Evolutionary conservation across 129 eudicot genomes (phyloP).

Genomic region (Rutidosis leptorrhynchoides): DNA sequence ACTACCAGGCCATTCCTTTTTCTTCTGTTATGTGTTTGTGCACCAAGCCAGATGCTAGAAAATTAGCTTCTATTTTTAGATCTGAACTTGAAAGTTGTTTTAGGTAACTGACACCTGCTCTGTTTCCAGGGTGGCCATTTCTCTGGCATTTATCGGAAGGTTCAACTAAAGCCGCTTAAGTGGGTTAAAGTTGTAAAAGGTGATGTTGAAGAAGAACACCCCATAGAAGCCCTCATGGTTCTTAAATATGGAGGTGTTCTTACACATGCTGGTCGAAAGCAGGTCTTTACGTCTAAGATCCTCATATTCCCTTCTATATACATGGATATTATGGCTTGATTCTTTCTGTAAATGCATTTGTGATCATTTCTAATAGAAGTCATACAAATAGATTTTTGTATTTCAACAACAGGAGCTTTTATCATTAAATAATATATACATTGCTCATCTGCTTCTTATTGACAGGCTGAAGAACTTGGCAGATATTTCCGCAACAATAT

Average conservation of each 20-base stretch:
- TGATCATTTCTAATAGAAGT: slow-evolving; percentile 7
- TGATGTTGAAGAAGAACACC: slow-evolving; percentile 91
- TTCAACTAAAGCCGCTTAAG: slow-evolving; percentile 90
- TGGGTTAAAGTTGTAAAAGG: slow-evolving; percentile 87
- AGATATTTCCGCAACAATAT: slow-evolving; percentile 92
- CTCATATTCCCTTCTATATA: background rate
- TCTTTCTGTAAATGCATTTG: background rate
- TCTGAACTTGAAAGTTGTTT: slow-evolving; percentile 2
- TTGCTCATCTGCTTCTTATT: slow-evolving; percentile 20
- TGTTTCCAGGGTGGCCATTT: slow-evolving; percentile 94
- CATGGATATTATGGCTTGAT: slow-evolving; percentile 1
- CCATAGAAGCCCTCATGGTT: slow-evolving; percentile 94
- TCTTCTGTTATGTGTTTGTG: background rate
- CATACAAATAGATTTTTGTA: slow-evolving; percentile 3
- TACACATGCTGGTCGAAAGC: slow-evolving; percentile 98
- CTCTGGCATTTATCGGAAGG: slow-evolving; percentile 96
- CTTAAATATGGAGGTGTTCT: slow-evolving; percentile 97
- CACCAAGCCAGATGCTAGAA: slow-evolving; percentile 5
- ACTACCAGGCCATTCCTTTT: background rate
- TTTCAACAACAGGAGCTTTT: slow-evolving; percentile 9
- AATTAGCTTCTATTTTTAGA: slow-evolving; percentile 9
- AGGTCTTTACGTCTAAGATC: slow-evolving; percentile 43
- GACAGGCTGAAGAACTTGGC: slow-evolving; percentile 98
- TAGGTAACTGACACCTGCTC: slow-evolving; percentile 10
- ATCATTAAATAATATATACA: slow-evolving; percentile 1